These are phyloP conservation scores for Aureobasidium musti DNA, from an alignment of 2,329 filamentous ascomycete genomes.

Conservation along the genomic window DNA sequence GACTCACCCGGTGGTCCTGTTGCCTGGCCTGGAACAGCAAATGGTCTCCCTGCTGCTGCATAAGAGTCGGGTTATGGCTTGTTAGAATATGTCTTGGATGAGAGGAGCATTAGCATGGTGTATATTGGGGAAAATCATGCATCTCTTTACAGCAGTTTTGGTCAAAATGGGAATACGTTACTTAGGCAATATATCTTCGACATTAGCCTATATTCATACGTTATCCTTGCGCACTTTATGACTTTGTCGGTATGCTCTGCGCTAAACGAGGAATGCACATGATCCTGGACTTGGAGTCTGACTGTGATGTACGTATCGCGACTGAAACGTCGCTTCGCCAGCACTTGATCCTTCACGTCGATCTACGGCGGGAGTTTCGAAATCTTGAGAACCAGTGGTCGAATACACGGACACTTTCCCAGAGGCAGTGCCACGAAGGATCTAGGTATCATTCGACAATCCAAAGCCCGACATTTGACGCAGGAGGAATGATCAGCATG, in stretches of 20 bases:
- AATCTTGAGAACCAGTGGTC: no score
- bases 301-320: background rate
- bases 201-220: background rate
- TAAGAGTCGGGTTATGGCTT: background rate
- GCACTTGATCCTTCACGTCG: no score
- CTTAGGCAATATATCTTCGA: background rate
- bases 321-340: no score
- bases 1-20: conserved; percentile 76
- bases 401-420: no score
- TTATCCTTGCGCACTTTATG: background rate
- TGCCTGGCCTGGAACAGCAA: conserved; percentile 53
- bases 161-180: background rate
- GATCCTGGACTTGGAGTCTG: background rate
- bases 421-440: no score
- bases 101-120: conserved; percentile 18
- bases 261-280: background rate
- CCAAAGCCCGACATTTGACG: background rate
- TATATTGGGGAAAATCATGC: conserved; percentile 11
- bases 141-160: background rate
- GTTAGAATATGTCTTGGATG: background rate
- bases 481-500: background rate
- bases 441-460: no score
- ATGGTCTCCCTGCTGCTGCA: conserved; percentile 17
- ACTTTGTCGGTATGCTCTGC: background rate
- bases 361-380: no score